Percentiles rank a stretch among this genome's conserved stretches.
phyloP scores from a whole-genome alignment of 2,329 filamentous ascomycete genomes.

The Furcasterigmium sp. region DNA sequence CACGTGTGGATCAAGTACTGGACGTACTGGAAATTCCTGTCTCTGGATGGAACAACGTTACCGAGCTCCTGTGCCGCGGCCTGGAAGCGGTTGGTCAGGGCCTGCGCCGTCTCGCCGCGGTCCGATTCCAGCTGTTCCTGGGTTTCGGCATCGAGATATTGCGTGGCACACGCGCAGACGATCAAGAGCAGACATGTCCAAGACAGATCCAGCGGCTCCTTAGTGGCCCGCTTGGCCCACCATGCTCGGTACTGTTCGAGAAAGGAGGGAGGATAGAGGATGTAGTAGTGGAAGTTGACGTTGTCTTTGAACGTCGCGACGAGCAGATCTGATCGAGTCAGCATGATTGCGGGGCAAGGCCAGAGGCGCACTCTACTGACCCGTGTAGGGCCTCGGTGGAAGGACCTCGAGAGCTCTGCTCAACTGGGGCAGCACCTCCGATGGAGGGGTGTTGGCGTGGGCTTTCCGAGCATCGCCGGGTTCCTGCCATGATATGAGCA shows the following conservation, averaged over 20 bases:
- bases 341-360: slow-evolving; percentile 2
- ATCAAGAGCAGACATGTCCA: slow-evolving; percentile 32
- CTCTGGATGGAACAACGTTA: slow-evolving; percentile 24
- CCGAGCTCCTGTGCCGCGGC: slow-evolving; percentile 25
- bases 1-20: slow-evolving; percentile 30
- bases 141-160: slow-evolving; percentile 24
- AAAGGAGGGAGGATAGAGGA: slow-evolving; percentile 28
- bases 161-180: slow-evolving; percentile 30
- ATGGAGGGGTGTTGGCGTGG: too few relatives aligned
- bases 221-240: slow-evolving; percentile 23
- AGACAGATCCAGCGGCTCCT: slow-evolving; percentile 24
- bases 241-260: slow-evolving; percentile 28
- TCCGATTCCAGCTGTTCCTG: slow-evolving; percentile 24
- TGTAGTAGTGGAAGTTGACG: slow-evolving; percentile 33
- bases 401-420: not conserved
- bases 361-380: not conserved
- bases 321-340: slow-evolving; percentile 20
- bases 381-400: slow-evolving; percentile 1
- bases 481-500: not conserved
- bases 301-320: slow-evolving; percentile 30
- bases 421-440: too few relatives aligned
- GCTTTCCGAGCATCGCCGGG: not conserved
- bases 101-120: slow-evolving; percentile 20
- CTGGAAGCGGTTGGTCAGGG: slow-evolving; percentile 25
- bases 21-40: slow-evolving; percentile 25